Base-by-base conservation (phyloP, 2,329 filamentous ascomycete species). In the Botrytis aclada region DNA sequence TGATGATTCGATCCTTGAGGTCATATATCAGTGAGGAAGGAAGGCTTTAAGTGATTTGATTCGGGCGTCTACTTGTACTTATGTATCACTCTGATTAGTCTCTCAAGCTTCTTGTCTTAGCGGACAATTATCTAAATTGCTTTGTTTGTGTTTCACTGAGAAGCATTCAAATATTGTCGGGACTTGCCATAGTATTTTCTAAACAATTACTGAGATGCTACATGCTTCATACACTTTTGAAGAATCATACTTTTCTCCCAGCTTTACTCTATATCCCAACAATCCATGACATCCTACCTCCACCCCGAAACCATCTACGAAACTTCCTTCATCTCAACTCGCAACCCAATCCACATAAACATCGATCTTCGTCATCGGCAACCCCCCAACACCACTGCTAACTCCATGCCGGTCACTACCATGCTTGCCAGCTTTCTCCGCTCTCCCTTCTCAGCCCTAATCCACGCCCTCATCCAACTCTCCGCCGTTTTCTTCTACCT, bases 231-330 rank as follows among this genome's bases (percentile, higher is more conserved):
- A 29, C 20, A 9, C 18, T 41, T n/a, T 14, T 14, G 7, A 51
- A n/a, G 4, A 67, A 41, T 25, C 29, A 29, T 14, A n/a, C 29
- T 14, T 9, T 18, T 20, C 22, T 4, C 16, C n/a, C 25, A 41
- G 34, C 3, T 29, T 51, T 22, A 41, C 20, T 39, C 20, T 9
- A 56, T 5, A 20, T n/a, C 5, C 32, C 18, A n/a, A 32, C 32
- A 39, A 29, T 16, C 43, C 32, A 71, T 71, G 34, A 34, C 16
- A 65, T 56, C 37, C 34, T 37, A 37, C 29, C 45, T 56, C 37
- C 34, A 56, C 1, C 60, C 60, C 29, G 45, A 71, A 58, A 54
- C 39, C 12, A 22, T 71, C n/a, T 56, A 56, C 69, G 61, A 71
- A 71, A 9, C 51, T n/a, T 65, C 69, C 22, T 34, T 22, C 14